Percentiles rank a stretch among this genome's conserved stretches.
These are phyloP conservation scores for Hanseniaspora vineae DNA, from an alignment of 805 yeast species.

Conservation along the genomic window DNA sequence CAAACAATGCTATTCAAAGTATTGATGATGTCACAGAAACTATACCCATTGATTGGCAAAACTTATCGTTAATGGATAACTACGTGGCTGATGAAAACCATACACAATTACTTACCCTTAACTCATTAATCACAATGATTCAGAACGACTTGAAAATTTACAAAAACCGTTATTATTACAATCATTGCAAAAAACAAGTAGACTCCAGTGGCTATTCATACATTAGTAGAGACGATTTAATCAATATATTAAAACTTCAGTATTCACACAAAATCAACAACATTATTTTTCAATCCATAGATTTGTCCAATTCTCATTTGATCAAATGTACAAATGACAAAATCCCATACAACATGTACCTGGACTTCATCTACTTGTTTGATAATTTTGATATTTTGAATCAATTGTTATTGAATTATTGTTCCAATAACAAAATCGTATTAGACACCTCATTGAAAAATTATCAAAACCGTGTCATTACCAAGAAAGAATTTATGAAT, in stretches of 20 bases:
- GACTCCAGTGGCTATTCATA: constrained; percentile 8
- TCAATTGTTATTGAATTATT: constrained; percentile 26
- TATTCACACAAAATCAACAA: constrained; percentile 29
- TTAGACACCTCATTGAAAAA: constrained; percentile 12
- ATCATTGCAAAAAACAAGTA: constrained; percentile 21
- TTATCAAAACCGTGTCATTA: constrained; percentile 21
- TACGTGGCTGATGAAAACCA: constrained; percentile 11
- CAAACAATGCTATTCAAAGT: no score
- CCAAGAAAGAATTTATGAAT: constrained; percentile 23
- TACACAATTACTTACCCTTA: constrained; percentile 23
- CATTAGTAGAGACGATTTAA: constrained; percentile 25
- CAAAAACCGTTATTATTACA: constrained; percentile 18
- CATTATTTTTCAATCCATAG: constrained; percentile 23
- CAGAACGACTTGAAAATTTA: constrained; percentile 27
- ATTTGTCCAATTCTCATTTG: constrained; percentile 17
- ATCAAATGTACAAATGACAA: constrained; percentile 21
- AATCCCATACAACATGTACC: constrained; percentile 24
- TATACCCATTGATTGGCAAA: constrained; percentile 13
- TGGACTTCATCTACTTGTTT: constrained; percentile 27
- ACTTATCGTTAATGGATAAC: constrained; percentile 17
- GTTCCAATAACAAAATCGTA: constrained; percentile 15
- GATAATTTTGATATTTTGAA: constrained; percentile 29
- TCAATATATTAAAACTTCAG: constrained; percentile 20
- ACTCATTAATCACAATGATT: constrained; percentile 28
- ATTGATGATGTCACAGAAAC: no score